A percentile compares a stretch with the other conserved stretches of the same genome.
Evolutionary conservation across 495 filamentous ascomycete species (phyloP).

Genomic region (Xylaria longipes): DNA sequence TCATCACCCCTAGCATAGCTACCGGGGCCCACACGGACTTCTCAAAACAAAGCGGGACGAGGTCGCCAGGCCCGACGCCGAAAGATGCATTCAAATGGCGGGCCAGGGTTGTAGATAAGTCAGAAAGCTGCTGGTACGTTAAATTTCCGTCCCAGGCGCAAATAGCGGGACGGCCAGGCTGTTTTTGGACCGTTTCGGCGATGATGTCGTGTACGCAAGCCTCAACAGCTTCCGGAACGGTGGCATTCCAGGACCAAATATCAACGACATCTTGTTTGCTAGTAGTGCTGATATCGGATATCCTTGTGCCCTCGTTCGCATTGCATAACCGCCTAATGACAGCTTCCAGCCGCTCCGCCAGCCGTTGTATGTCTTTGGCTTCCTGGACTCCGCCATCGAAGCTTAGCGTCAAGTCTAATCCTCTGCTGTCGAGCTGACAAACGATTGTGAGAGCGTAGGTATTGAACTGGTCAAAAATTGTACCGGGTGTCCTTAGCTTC

Average conservation of each 20-base stretch:
- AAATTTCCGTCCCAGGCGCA: constrained; percentile 62
- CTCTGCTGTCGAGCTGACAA: neutral
- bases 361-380: neutral
- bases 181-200: constrained; percentile 23
- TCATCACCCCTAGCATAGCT: too few species aligned
- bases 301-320: neutral
- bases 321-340: neutral
- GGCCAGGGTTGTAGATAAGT: constrained; percentile 50
- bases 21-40: constrained; percentile 61
- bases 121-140: constrained; percentile 57
- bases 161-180: constrained; percentile 31
- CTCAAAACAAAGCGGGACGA: constrained; percentile 64
- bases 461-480: constrained; percentile 3
- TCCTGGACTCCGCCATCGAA: neutral
- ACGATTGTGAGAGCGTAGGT: neutral
- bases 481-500: too few species aligned
- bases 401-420: neutral
- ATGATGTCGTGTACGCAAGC: constrained; percentile 38
- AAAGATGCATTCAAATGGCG: constrained; percentile 43
- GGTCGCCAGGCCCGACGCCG: constrained; percentile 56
- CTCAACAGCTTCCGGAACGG: constrained; percentile 23
- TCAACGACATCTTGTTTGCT: neutral
- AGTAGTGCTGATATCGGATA: neutral
- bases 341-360: neutral
- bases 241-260: constrained; percentile 53